phyloP scores from a whole-genome alignment of 768 basidiomycete species.

The Termitomyces sp. region DNA sequence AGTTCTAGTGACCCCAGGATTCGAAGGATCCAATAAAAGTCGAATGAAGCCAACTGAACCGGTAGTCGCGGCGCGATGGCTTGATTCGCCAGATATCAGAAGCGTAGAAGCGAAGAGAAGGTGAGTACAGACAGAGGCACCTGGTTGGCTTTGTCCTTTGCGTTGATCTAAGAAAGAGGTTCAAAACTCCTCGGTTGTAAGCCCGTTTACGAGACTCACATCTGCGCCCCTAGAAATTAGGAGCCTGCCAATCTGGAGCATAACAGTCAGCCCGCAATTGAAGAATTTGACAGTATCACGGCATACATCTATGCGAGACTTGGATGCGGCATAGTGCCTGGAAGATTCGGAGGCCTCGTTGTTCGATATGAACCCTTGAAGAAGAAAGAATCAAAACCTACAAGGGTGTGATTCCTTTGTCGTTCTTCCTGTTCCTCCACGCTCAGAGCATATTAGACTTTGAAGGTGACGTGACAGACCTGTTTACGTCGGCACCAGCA shows the following conservation, averaged over 20 bases:
- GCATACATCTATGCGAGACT: slow-evolving; percentile 76
- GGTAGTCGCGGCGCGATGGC: slow-evolving; percentile 94
- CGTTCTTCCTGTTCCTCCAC: slow-evolving; percentile 47
- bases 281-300: slow-evolving; percentile 20
- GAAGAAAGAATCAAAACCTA: slow-evolving; percentile 32
- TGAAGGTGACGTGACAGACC: slow-evolving; percentile 24
- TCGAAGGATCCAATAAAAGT: slow-evolving; percentile 82
- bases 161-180: slow-evolving; percentile 70
- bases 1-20: slow-evolving; percentile 58
- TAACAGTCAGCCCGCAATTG: slow-evolving; percentile 23
- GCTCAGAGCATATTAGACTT: slow-evolving; percentile 16
- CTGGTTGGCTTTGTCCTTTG: slow-evolving; percentile 91
- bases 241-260: slow-evolving; percentile 74
- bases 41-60: slow-evolving; percentile 88
- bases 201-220: slow-evolving; percentile 50
- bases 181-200: slow-evolving; percentile 25
- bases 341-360: slow-evolving; percentile 15
- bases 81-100: slow-evolving; percentile 24
- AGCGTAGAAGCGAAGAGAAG: slow-evolving; percentile 19
- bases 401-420: slow-evolving; percentile 82
- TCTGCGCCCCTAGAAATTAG: slow-evolving; percentile 87
- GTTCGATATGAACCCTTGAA: slow-evolving; percentile 9
- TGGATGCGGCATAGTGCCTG: slow-evolving; percentile 93
- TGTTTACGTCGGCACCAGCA: slow-evolving; percentile 77
- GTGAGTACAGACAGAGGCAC: slow-evolving; percentile 63